A percentile compares a stretch with the other conserved stretches of the same genome.
phyloP scores from a whole-genome alignment of 495 filamentous ascomycete genomes.

The Neurospora sp. region DNA sequence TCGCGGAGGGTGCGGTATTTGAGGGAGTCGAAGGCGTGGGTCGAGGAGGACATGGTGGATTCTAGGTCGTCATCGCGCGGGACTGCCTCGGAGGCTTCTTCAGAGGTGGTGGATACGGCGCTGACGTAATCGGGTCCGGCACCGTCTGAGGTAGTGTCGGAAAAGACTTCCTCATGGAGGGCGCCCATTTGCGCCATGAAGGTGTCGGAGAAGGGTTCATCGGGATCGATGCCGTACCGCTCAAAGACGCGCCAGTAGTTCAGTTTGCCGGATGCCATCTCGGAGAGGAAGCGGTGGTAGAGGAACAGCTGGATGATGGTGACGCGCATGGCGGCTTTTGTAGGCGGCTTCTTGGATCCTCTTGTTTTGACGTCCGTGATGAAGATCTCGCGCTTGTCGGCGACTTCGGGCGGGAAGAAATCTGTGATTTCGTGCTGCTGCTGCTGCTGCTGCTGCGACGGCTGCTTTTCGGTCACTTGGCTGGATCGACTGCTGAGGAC shows the following conservation, averaged over 20 bases:
- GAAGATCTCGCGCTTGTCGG: constrained; percentile 43
- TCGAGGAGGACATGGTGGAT: background rate
- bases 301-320: constrained; percentile 82
- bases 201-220: constrained; percentile 58
- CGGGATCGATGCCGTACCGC: constrained; percentile 57
- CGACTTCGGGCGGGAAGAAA: constrained; percentile 5
- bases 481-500: constrained; percentile 22
- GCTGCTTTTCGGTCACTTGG: constrained; percentile 7
- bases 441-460: constrained; percentile 15
- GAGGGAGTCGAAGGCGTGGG: constrained; percentile 3
- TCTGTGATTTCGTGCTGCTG: constrained; percentile 17
- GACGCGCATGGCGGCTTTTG: constrained; percentile 57
- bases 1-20: constrained; percentile 31
- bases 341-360: constrained; percentile 48
- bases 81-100: background rate
- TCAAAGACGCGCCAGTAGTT: constrained; percentile 54
- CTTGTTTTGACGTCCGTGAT: constrained; percentile 87
- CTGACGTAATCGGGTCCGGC: background rate
- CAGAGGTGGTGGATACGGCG: constrained; percentile 33
- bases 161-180: constrained; percentile 50
- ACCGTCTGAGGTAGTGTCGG: constrained; percentile 22
- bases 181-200: constrained; percentile 72
- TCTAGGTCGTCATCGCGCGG: background rate
- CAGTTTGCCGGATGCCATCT: constrained; percentile 60
- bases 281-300: constrained; percentile 77